Conservation (phyloP, 2,329 filamentous ascomycete species). For the Incumbomyces lentus region DNA sequence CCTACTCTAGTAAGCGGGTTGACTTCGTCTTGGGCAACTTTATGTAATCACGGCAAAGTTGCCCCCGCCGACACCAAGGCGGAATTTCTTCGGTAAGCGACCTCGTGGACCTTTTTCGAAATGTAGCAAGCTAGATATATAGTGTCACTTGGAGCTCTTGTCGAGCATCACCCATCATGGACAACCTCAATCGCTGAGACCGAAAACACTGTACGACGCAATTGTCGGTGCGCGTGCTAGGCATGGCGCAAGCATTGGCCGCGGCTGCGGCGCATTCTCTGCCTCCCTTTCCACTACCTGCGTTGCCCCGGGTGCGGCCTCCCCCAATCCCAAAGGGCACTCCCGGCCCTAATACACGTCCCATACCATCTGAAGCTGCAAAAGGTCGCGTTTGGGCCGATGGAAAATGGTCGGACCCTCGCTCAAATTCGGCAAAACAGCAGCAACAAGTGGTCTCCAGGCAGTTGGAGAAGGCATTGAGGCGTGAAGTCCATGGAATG, state of each 20-base stretch:
- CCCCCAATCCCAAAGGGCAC: constrained; percentile 19
- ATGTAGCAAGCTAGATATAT: background rate
- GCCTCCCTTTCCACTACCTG: constrained; percentile 14
- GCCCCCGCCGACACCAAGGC: too few species aligned
- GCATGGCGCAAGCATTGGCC: constrained; percentile 13
- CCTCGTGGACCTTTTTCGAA: background rate
- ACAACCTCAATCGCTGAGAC: background rate
- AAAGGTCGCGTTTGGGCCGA: constrained; percentile 28
- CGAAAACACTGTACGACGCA: too few species aligned
- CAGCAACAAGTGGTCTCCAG: constrained; percentile 28
- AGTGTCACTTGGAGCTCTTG: background rate
- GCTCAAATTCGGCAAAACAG: constrained; percentile 34
- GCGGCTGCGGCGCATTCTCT: constrained; percentile 13
- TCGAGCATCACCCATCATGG: background rate
- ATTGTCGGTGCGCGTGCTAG: background rate
- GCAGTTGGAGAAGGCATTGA: constrained; percentile 36
- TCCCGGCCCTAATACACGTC: constrained; percentile 15
- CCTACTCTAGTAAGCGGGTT: too few species aligned
- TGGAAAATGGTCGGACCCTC: constrained; percentile 29
- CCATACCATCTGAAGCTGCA: constrained; percentile 13
- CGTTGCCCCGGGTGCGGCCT: constrained; percentile 20
- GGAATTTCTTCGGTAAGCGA: too few species aligned
- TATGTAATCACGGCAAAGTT: too few species aligned
- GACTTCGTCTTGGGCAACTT: too few species aligned
- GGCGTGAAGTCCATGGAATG: constrained; percentile 41